A percentile compares a stretch with the other conserved stretches of the same genome.
Conservation (phyloP, 495 filamentous ascomycete genomes). For the Penicillium silybi region DNA sequence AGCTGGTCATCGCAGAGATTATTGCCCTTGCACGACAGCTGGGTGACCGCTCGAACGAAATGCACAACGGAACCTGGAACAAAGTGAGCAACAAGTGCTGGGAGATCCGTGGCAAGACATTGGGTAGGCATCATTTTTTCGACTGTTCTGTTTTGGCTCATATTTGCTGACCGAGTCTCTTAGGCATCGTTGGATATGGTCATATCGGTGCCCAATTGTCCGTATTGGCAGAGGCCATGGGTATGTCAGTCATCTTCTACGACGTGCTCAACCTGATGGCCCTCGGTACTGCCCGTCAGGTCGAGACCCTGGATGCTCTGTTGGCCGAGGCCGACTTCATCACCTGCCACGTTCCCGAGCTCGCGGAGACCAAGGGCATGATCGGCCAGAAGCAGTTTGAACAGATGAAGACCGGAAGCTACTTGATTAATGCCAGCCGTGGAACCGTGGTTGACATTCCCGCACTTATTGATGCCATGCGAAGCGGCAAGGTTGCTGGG, state of each 20-base stretch:
- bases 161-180: neutral
- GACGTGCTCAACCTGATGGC: constrained; percentile 92
- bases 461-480: constrained; percentile 83
- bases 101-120: constrained; percentile 96
- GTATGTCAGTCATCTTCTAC: constrained; percentile 95
- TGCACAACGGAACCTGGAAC: constrained; percentile 96
- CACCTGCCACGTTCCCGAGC: constrained; percentile 89
- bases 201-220: constrained; percentile 97
- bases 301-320: constrained; percentile 70
- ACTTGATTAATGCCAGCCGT: constrained; percentile 93
- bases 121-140: constrained; percentile 53
- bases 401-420: constrained; percentile 87
- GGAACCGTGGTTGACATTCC: constrained; percentile 94
- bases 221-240: constrained; percentile 94
- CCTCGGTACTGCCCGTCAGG: constrained; percentile 79
- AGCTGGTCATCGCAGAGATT: constrained; percentile 92
- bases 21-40: constrained; percentile 88
- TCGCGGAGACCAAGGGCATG: constrained; percentile 87
- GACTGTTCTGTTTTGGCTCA: neutral
- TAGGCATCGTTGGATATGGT: constrained; percentile 92
- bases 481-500: constrained; percentile 82
- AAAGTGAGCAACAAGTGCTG: constrained; percentile 95
- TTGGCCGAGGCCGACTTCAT: constrained; percentile 84
- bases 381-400: constrained; percentile 72
- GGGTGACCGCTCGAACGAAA: constrained; percentile 88